phyloP scores from a whole-genome alignment of 805 yeast species.

The Wickerhamiella brachini region DNA sequence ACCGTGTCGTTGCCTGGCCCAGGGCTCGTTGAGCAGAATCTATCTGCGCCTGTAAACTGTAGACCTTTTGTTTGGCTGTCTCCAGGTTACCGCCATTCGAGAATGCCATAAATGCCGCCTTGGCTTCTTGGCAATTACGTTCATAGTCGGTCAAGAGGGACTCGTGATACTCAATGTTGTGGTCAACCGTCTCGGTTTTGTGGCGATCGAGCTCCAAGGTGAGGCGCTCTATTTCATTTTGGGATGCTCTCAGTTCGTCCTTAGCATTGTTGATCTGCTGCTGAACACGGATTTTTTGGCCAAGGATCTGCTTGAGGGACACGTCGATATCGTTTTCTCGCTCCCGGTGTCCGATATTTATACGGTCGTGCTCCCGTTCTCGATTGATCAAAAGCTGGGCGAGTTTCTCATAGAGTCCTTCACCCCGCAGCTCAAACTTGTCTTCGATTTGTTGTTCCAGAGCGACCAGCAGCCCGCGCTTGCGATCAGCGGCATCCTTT shows the following conservation, averaged over 20 bases:
- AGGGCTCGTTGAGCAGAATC: not conserved
- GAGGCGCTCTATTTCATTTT: constrained; percentile 3
- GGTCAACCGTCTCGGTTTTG: not conserved
- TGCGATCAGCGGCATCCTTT: constrained; percentile 15
- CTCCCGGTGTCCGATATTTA: constrained; percentile 15
- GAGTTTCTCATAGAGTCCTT: not conserved
- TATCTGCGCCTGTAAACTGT: not conserved
- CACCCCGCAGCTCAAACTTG: constrained; percentile 1
- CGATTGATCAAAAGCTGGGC: not conserved
- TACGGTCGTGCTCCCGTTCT: constrained; percentile 5
- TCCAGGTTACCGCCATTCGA: not conserved
- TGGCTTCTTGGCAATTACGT: not conserved
- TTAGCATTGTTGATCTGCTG: constrained; percentile 6
- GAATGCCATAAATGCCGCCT: not conserved
- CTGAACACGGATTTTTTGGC: constrained; percentile 16
- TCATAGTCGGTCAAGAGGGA: not conserved
- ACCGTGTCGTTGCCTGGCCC: constrained; percentile 7
- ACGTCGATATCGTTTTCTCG: constrained; percentile 22
- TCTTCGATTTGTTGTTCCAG: constrained; percentile 6
- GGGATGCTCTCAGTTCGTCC: constrained; percentile 2
- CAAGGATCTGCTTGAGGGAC: constrained; percentile 17
- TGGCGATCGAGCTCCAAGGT: not conserved
- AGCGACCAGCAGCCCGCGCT: constrained; percentile 8
- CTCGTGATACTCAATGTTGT: not conserved
- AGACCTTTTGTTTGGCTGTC: not conserved